Percentiles rank a stretch among this genome's conserved stretches.
Evolutionary conservation across 352 stramenopile genomes (phyloP).

Genomic region (Phytophthora hybrid): DNA sequence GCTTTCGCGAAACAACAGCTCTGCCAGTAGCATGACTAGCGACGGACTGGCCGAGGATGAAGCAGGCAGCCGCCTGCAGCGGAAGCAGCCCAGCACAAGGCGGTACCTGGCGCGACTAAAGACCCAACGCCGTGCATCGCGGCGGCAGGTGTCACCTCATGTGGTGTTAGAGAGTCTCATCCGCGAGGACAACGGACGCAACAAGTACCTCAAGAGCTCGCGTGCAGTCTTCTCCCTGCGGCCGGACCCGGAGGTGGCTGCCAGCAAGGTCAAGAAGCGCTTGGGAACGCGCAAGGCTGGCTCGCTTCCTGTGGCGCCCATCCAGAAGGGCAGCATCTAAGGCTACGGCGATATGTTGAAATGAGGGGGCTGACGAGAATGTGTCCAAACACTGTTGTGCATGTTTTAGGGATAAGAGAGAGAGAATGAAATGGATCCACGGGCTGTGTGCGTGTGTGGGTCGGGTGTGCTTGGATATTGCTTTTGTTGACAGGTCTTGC

Average conservation of each 20-base stretch:
- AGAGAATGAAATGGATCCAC: conserved; percentile 37
- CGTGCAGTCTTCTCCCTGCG: conserved; percentile 76
- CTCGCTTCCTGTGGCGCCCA: conserved; percentile 64
- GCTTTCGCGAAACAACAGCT: conserved; percentile 53
- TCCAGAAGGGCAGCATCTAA: conserved; percentile 81
- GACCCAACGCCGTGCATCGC: conserved; percentile 68
- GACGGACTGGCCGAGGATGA: conserved; percentile 57
- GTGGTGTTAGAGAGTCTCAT: conserved; percentile 86
- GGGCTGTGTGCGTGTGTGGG: conserved; percentile 4
- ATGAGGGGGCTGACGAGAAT: conserved; percentile 18
- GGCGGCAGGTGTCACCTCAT: conserved; percentile 72
- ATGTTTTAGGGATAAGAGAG: conserved; percentile 37
- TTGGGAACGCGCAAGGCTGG: conserved; percentile 70
- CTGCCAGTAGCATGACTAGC: conserved; percentile 45
- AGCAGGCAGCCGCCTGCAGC: conserved; percentile 62
- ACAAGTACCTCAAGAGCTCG: conserved; percentile 89
- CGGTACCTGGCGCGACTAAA: conserved; percentile 85
- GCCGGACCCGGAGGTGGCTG: conserved; percentile 77
- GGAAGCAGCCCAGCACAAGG: conserved; percentile 82
- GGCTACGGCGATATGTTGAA: conserved; percentile 17
- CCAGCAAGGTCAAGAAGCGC: conserved; percentile 80
- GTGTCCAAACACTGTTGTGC: conserved; percentile 40
- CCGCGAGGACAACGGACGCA: conserved; percentile 77
- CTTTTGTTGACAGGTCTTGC: background rate
- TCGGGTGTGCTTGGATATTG: conserved; percentile 27